These are phyloP conservation scores for Talaromyces sp. DNA, from an alignment of 2,329 filamentous ascomycete species.

Conservation along the genomic window DNA sequence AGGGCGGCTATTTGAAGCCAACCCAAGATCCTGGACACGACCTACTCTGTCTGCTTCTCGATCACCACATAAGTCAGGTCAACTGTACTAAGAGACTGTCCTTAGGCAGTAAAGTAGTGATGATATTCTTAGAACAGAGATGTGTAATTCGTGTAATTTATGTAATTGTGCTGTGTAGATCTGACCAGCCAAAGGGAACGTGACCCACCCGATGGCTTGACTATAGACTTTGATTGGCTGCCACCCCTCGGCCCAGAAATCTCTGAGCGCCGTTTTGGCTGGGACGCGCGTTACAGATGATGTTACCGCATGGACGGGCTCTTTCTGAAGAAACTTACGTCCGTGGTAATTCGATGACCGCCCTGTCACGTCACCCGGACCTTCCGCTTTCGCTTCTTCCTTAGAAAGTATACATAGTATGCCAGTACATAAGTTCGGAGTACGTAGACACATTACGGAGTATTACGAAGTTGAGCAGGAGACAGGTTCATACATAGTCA, in stretches of 20 bases:
- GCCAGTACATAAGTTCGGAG: not conserved
- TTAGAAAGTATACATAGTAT: not conserved
- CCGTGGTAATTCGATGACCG: not conserved
- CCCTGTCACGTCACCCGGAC: not conserved
- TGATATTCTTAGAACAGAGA: not conserved
- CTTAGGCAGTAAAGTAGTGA: not conserved
- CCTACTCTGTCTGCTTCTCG: too few species aligned
- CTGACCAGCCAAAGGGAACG: not conserved
- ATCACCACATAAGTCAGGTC: not conserved
- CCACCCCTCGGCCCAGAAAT: not conserved
- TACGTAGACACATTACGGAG: too few species aligned
- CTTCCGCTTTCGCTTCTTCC: not conserved
- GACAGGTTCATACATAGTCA: too few species aligned
- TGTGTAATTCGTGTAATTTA: not conserved
- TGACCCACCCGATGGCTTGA: not conserved
- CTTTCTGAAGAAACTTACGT: not conserved
- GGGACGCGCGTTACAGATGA: conserved; percentile 1
- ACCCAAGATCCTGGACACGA: not conserved
- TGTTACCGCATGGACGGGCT: not conserved
- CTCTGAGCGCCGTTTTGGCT: not conserved
- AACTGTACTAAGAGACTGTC: not conserved
- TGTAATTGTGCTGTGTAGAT: not conserved
- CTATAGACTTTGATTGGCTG: not conserved
- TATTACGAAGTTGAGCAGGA: too few species aligned
- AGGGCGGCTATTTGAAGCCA: not conserved